A percentile compares a stretch with the other conserved stretches of the same genome.
Conservation (phyloP, 75 land plant genomes). For the Sequoia sempervirens region DNA sequence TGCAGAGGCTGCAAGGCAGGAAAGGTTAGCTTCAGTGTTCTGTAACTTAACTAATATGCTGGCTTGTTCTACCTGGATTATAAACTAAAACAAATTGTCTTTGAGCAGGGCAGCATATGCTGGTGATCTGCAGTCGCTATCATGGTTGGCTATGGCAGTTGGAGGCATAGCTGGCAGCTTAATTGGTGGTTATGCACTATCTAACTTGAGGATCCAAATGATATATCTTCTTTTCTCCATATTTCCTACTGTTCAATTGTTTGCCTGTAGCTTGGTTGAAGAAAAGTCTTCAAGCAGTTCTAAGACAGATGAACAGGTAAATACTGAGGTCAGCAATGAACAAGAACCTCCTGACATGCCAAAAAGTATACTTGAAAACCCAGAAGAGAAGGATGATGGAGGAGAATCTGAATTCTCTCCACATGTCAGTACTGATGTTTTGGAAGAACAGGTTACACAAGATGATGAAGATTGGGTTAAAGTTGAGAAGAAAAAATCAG, state of each 20-base stretch:
- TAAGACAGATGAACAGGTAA: neutral
- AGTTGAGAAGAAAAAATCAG: neutral
- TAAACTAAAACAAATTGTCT: neutral
- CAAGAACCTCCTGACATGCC: neutral
- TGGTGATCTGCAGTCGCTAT: constrained; percentile 77
- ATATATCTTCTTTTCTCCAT: constrained; percentile 66
- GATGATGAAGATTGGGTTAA: constrained; percentile 25
- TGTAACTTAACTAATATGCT: neutral
- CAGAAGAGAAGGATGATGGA: neutral
- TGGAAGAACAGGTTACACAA: neutral
- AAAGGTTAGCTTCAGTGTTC: constrained; percentile 35
- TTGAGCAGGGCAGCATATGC: constrained; percentile 59
- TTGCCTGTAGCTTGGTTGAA: constrained; percentile 54
- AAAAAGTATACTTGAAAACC: neutral
- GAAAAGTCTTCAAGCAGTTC: constrained; percentile 29
- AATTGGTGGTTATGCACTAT: constrained; percentile 59
- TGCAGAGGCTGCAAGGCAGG: constrained; percentile 67
- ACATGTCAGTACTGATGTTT: neutral
- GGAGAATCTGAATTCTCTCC: neutral
- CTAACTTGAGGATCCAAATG: constrained; percentile 33
- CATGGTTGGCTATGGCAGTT: constrained; percentile 80
- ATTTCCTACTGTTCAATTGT: constrained; percentile 58
- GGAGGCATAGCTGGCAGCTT: constrained; percentile 80
- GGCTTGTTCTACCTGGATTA: neutral
- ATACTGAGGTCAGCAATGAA: neutral